Percentiles rank a stretch among this genome's conserved stretches.
Conservation (phyloP, 208 protist species). For the Trypanosoma rangeli region DNA sequence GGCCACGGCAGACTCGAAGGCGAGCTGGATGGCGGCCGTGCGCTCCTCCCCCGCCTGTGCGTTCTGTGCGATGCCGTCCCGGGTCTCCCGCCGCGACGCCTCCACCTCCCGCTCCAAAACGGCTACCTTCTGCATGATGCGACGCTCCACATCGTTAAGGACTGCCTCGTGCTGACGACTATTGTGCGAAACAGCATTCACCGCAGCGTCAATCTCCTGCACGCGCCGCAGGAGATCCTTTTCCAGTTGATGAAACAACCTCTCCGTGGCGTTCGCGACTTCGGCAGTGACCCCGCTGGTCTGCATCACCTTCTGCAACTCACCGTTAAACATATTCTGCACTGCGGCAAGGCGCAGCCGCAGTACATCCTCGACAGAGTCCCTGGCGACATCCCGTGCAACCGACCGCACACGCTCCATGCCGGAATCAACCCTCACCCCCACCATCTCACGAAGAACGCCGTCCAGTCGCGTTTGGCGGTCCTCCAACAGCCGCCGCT, state of each 20-base stretch:
- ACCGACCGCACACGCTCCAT: slow-evolving; percentile 70
- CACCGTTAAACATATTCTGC: slow-evolving; percentile 46
- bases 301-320: slow-evolving; percentile 56
- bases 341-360: slow-evolving; percentile 48
- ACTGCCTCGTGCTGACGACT: slow-evolving; percentile 10
- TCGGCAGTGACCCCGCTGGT: slow-evolving; percentile 41
- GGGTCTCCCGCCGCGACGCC: slow-evolving; percentile 22
- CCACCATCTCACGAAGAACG: slow-evolving; percentile 52
- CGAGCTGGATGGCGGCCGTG: neutral
- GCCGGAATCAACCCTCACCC: slow-evolving; percentile 51
- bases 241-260: slow-evolving; percentile 33
- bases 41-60: slow-evolving; percentile 20
- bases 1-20: slow-evolving; percentile 6
- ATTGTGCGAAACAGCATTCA: slow-evolving; percentile 8
- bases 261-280: slow-evolving; percentile 27
- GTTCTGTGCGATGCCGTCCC: slow-evolving; percentile 27
- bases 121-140: slow-evolving; percentile 8
- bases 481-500: slow-evolving; percentile 50
- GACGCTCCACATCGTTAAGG: slow-evolving; percentile 18
- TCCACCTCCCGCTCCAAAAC: slow-evolving; percentile 17
- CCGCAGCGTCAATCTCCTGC: slow-evolving; percentile 18
- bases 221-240: slow-evolving; percentile 23
- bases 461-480: slow-evolving; percentile 40
- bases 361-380: slow-evolving; percentile 63
- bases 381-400: slow-evolving; percentile 69